Conservation (phyloP, 1,139 yeast species). For the Chernovozyma aurita region DNA sequence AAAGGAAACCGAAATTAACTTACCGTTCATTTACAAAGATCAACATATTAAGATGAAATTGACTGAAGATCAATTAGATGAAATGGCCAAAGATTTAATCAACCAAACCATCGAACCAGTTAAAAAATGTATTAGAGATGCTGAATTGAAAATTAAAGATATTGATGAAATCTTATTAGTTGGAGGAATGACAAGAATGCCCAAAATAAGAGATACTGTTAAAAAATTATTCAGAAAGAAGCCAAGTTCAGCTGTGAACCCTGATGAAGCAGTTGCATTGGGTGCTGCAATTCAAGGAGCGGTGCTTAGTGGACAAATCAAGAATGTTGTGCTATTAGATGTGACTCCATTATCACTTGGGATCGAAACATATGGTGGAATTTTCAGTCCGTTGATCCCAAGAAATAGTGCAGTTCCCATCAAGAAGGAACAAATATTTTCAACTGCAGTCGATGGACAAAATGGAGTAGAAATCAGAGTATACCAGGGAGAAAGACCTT, state of each 20-base stretch:
- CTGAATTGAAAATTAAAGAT: constrained; percentile 57
- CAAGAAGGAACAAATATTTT: constrained; percentile 64
- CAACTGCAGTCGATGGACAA: constrained; percentile 85
- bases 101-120: constrained; percentile 63
- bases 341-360: constrained; percentile 79
- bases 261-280: constrained; percentile 80
- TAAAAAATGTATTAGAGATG: constrained; percentile 64
- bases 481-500: constrained; percentile 73
- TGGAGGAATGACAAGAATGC: constrained; percentile 89
- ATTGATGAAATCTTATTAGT: constrained; percentile 70
- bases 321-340: constrained; percentile 68
- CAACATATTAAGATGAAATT: constrained; percentile 48
- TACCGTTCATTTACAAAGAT: constrained; percentile 57
- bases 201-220: constrained; percentile 58
- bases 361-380: constrained; percentile 79
- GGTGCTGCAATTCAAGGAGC: constrained; percentile 89
- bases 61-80: constrained; percentile 62
- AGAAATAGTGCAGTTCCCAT: constrained; percentile 76
- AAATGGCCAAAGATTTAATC: constrained; percentile 57
- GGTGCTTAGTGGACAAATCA: constrained; percentile 63
- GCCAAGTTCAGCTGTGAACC: constrained; percentile 67
- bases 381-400: constrained; percentile 71
- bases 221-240: constrained; percentile 49
- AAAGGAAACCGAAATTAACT: constrained; percentile 48
- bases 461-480: constrained; percentile 76